Base-by-base conservation (phyloP, 2,329 filamentous ascomycete genomes). In the Colletotrichum theobromicola region DNA sequence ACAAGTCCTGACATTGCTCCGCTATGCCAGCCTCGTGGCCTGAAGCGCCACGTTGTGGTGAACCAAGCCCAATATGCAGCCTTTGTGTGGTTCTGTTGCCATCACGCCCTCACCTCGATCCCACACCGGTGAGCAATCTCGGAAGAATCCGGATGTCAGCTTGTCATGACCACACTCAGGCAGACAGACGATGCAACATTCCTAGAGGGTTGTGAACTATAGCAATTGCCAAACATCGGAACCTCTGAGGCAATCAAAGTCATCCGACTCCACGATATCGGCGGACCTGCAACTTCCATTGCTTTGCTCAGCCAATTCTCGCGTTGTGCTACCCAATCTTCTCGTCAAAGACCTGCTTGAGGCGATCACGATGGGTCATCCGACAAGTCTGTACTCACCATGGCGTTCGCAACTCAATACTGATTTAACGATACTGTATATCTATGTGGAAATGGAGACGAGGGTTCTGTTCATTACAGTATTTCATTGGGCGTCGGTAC, bases 321-420 rank as follows among this genome's bases (percentile, higher is more conserved):
- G 24, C 46, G 24, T 42, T 55, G 73, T 75, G 50, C 64, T 24
- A 75, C 73, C 64, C 70, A 75, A 32, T 50, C 35, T 30, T 18
- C 53, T 32, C 35, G 34, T 60, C 35, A 42, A 70, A 63, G 16
- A 35, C 18, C 50, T 58, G 7, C 37, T 66, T 24, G 50, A 75
- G 24, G 60, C 64, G 50, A 50, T 46, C 50, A 46, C 8, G n/a
- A 67, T 10, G 26, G 30, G 61, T 75, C 73, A 75, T 73, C 73
- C 60, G 73, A 75, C 50, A 18, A 64, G 18, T 9, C 32, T 74
- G 73, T 75, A 50, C 72, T 67, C 72, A 72, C 28, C 35, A 24
- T 15, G 71, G 66, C 66, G 71, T 24, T 72, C 32, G 7, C 18
- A 46, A 24, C 53, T 57, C 24, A n/a, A 15, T 21, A 53, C 30